A percentile compares a stretch with the other conserved stretches of the same genome.
Evolutionary conservation across 2,329 filamentous ascomycete species (phyloP).

Genomic region (Phialophora verrucosa): DNA sequence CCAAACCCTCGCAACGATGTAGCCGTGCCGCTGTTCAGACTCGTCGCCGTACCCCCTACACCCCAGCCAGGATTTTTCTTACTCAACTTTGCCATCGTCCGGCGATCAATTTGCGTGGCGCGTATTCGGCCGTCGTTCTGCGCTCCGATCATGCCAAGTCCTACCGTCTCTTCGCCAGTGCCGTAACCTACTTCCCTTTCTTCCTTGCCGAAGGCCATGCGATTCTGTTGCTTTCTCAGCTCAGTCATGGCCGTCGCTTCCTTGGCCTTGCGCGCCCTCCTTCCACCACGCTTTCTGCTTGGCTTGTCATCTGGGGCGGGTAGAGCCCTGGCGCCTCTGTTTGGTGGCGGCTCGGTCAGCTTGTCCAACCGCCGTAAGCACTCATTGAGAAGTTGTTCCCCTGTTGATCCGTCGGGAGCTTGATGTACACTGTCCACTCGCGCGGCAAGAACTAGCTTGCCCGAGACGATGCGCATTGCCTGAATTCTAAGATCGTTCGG

Average conservation of each 20-base stretch:
- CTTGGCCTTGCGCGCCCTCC: conserved; percentile 90
- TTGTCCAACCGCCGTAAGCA: conserved; percentile 89
- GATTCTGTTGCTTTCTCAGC: conserved; percentile 91
- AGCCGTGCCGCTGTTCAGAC: conserved; percentile 65
- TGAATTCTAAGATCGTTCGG: conserved; percentile 87
- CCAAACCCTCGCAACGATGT: conserved; percentile 83
- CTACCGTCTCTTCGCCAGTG: conserved; percentile 79
- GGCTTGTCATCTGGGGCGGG: conserved; percentile 96
- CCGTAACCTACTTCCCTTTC: conserved; percentile 93
- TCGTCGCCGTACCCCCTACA: conserved; percentile 56
- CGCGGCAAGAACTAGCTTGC: conserved; percentile 91
- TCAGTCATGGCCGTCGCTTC: conserved; percentile 97
- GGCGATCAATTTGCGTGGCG: conserved; percentile 85
- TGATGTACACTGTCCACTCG: conserved; percentile 86
- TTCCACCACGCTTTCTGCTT: conserved; percentile 86
- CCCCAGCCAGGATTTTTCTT: conserved; percentile 98
- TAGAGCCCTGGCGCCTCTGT: conserved; percentile 83
- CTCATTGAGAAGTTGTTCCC: conserved; percentile 79
- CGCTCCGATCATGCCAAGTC: conserved; percentile 94
- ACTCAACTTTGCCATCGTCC: conserved; percentile 89
- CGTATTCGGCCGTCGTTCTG: conserved; percentile 87
- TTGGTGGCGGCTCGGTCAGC: conserved; percentile 86
- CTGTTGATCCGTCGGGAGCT: conserved; percentile 78
- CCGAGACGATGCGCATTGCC: conserved; percentile 91
- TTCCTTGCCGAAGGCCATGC: conserved; percentile 94